phyloP scores from a whole-genome alignment of 192 early-diverging fungal genomes.

The Nowakowskiella sp. region DNA sequence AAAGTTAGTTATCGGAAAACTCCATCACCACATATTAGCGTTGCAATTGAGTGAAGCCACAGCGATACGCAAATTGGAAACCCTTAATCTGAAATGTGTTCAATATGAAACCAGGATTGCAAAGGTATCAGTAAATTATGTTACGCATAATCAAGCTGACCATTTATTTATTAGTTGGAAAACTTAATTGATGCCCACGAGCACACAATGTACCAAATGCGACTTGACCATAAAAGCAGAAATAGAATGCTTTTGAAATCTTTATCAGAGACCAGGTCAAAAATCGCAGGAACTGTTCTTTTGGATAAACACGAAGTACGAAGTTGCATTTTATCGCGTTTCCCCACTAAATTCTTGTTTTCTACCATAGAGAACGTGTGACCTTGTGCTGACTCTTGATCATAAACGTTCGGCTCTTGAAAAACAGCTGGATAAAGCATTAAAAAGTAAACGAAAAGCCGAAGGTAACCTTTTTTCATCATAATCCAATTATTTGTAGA shows the following conservation, averaged over 20 bases:
- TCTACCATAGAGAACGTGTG: conserved; percentile 18
- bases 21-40: conserved; percentile 46
- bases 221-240: conserved; percentile 27
- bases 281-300: conserved; percentile 28
- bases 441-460: conserved; percentile 7
- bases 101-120: conserved; percentile 28
- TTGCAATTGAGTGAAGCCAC: conserved; percentile 40
- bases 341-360: conserved; percentile 1
- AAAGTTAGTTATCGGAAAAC: conserved; percentile 47
- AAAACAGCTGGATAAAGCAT: conserved; percentile 3
- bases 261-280: conserved; percentile 24
- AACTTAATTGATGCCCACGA: conserved; percentile 33
- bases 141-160: background rate
- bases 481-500: background rate
- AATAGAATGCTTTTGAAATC: conserved; percentile 24
- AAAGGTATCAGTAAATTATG: conserved; percentile 22
- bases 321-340: background rate
- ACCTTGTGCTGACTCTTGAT: conserved; percentile 16
- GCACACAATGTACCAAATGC: conserved; percentile 30
- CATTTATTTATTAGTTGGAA: conserved; percentile 20
- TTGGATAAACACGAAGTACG: conserved; percentile 33
- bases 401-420: conserved; percentile 15
- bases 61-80: conserved; percentile 21
- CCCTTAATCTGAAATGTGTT: conserved; percentile 19
- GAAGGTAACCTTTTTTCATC: conserved; percentile 5